Evolutionary conservation across 441 rosid species (phyloP), one percentile per base, ranked within the genome.

Genomic region (Brassica balearica): DNA sequence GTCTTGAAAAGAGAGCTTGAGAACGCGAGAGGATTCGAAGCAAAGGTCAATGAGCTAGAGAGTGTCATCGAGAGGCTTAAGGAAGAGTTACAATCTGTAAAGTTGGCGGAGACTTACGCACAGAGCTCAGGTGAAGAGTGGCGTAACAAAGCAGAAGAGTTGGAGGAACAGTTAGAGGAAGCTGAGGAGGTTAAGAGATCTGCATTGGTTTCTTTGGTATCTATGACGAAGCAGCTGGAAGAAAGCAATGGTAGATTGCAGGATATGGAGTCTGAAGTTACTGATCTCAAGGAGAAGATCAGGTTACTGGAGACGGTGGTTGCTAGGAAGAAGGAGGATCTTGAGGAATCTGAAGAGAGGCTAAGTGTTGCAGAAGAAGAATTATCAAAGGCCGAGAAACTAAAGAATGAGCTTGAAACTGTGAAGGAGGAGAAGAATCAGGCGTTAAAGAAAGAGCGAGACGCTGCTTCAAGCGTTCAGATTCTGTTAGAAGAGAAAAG

Each of bases 21-120:
- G 71, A 84, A 80, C 53, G 88, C 87, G 1, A 23, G 25, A 23
- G 25, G 25, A 23, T 23, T 23, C 25, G 86, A 90, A 83, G 85
- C 74, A 76, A 84, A 81, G 85, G 84, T 93, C 59, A 63, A 73
- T 14, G 93, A 91, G 75, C 85, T 62, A 69, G 98, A 92, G 80
- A 82, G 81, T 72, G 74, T 79, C 59, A 79, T 91, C 25, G 94
- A 95, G 78, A 92, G 85, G 82, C 95, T 95, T 41, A 41, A 41
- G 48, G 48, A 3, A 0, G 48, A 9, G 12, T 41, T 41, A 0
- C 11, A 41, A 41, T 9, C n/a, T 9, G 48, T 8, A 8, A 91
- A 84, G 82, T 85, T 86, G 92, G 96, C 91, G 3, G 97, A 90
- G 80, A 83, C 96, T 71, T 95, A 89, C 80, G 94, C 95, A 1